A percentile compares a stretch with the other conserved stretches of the same genome.
phyloP scores from a whole-genome alignment of 2,329 filamentous ascomycete species.

The Epichloe brachyelytri region DNA sequence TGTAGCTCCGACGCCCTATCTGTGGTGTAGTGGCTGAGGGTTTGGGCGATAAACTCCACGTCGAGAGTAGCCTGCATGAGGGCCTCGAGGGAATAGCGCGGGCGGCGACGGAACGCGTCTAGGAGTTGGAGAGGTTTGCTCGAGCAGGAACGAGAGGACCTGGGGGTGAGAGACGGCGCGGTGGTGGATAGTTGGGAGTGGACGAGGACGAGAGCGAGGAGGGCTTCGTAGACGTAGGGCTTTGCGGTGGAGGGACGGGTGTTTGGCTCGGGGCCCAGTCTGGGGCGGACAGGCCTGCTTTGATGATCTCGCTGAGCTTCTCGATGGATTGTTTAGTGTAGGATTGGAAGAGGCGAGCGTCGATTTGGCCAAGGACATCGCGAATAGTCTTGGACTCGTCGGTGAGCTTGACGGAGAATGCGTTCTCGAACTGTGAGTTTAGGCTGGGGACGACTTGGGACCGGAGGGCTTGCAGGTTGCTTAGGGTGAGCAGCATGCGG shows the following conservation, averaged over 20 bases:
- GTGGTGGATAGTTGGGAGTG: slow-evolving; percentile 83
- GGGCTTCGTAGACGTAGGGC: slow-evolving; percentile 79
- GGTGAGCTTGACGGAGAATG: slow-evolving; percentile 86
- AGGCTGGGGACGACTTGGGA: slow-evolving; percentile 73
- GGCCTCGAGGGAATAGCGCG: slow-evolving; percentile 60
- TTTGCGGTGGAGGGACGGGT: slow-evolving; percentile 59
- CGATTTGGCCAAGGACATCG: slow-evolving; percentile 83
- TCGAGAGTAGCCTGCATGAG: slow-evolving; percentile 97
- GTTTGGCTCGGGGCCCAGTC: slow-evolving; percentile 50
- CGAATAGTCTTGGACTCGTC: slow-evolving; percentile 87
- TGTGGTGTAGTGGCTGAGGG: slow-evolving; percentile 77
- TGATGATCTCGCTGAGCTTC: slow-evolving; percentile 55
- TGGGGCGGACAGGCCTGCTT: slow-evolving; percentile 55
- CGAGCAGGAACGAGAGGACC: slow-evolving; percentile 76
- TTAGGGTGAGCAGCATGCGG: slow-evolving; percentile 85
- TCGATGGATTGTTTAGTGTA: slow-evolving; percentile 73
- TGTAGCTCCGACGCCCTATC: slow-evolving; percentile 71
- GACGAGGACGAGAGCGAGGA: slow-evolving; percentile 76
- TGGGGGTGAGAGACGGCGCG: slow-evolving; percentile 62
- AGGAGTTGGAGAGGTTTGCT: slow-evolving; percentile 75
- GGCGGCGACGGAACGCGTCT: slow-evolving; percentile 57
- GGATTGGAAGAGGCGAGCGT: slow-evolving; percentile 78
- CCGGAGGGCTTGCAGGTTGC: slow-evolving; percentile 77
- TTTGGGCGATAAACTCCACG: slow-evolving; percentile 93
- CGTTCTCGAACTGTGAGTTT: slow-evolving; percentile 84